Evolutionary conservation across 345 rosid genomes (phyloP).

Genomic region (Ceriops decandra): DNA sequence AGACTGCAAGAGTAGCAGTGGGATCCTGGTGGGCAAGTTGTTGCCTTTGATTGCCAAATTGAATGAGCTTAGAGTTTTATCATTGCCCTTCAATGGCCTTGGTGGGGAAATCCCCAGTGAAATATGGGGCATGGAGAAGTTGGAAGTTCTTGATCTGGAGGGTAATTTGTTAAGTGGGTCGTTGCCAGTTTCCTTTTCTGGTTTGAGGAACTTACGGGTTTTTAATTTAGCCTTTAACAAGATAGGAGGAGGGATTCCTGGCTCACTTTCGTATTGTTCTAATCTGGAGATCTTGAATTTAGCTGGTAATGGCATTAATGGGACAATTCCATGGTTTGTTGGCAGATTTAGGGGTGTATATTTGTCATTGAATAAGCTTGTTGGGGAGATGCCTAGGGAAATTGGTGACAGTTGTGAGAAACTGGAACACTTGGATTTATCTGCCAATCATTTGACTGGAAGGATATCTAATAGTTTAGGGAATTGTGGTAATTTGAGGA

Average conservation of each 20-base stretch:
- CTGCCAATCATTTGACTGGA: constrained; percentile 67
- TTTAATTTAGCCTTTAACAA: constrained; percentile 78
- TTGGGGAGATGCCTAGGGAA: constrained; percentile 55
- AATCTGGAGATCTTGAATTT: constrained; percentile 61
- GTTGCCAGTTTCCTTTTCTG: constrained; percentile 46
- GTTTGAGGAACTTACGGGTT: constrained; percentile 54
- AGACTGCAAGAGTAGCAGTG: constrained; percentile 44
- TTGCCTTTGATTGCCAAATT: constrained; percentile 47
- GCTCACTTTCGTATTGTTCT: constrained; percentile 32
- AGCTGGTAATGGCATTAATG: constrained; percentile 72
- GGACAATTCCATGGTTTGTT: constrained; percentile 62
- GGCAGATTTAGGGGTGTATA: constrained; percentile 61
- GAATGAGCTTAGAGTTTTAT: constrained; percentile 61
- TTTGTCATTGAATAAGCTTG: constrained; percentile 54
- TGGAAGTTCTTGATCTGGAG: constrained; percentile 88
- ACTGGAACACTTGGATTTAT: constrained; percentile 85
- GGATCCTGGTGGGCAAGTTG: constrained; percentile 57
- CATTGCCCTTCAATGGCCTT: constrained; percentile 75
- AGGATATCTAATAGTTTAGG: constrained; percentile 68
- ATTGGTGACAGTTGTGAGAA: constrained; percentile 60
- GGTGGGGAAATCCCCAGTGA: constrained; percentile 59
- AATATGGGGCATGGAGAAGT: constrained; percentile 73
- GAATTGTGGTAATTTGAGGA: constrained; percentile 48
- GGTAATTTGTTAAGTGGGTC: constrained; percentile 52
- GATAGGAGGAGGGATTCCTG: constrained; percentile 58